Percentiles rank a stretch among this genome's conserved stretches.
Conservation (phyloP, 2,329 filamentous ascomycete species). For the Cylindrodendrum hubeiense region DNA sequence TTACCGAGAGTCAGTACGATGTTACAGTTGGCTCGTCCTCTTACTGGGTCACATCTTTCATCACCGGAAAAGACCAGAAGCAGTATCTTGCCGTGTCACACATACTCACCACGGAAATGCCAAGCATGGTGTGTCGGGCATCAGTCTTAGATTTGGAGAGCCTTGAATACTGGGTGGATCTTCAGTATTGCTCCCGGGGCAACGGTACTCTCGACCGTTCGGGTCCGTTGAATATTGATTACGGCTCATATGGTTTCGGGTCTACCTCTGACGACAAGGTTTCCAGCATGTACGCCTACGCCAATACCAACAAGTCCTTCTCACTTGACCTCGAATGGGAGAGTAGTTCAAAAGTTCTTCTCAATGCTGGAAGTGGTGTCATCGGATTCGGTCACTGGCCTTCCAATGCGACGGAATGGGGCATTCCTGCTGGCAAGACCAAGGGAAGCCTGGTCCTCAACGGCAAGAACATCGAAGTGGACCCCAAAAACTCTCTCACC, state of each 20-base stretch:
- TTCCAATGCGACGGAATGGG: conserved; percentile 15
- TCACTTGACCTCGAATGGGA: conserved; percentile 8
- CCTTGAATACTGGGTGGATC: conserved; percentile 4
- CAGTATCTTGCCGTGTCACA: conserved; percentile 14
- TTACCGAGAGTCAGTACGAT: conserved; percentile 7
- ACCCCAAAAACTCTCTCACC: conserved; percentile 4
- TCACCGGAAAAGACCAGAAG: conserved; percentile 2
- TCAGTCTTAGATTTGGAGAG: conserved; percentile 7
- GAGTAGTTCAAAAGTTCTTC: neutral
- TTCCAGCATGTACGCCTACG: neutral
- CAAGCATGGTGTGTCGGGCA: neutral
- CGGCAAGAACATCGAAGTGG: neutral
- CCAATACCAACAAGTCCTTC: neutral
- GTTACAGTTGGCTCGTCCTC: neutral
- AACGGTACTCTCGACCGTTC: neutral
- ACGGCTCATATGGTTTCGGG: neutral
- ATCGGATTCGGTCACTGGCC: conserved; percentile 1
- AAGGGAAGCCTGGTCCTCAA: neutral
- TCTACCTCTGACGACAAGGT: conserved; percentile 4
- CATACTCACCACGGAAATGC: neutral
- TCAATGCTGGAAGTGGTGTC: conserved; percentile 2
- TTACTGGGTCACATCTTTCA: conserved; percentile 12
- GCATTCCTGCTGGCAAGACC: conserved; percentile 1
- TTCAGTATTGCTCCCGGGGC: conserved; percentile 1
- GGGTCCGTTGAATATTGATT: neutral